Percentiles rank a stretch among this genome's conserved stretches.
phyloP scores from a whole-genome alignment of 1,284 basidiomycete genomes.

The Butyriboletus appendiculatus region DNA sequence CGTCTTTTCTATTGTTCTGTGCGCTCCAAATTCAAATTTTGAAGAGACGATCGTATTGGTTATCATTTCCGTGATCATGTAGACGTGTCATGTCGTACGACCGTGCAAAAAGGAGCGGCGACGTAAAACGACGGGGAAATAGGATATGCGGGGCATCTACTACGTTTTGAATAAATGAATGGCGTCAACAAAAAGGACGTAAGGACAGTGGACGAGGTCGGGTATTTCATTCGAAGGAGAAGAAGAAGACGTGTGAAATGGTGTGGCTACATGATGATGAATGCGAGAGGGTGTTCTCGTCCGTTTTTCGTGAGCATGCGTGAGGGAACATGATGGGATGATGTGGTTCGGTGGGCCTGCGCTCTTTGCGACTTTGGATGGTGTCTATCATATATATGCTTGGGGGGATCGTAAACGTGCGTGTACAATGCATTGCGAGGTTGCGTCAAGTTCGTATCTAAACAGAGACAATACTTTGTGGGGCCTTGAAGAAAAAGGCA shows the following conservation, averaged over 20 bases:
- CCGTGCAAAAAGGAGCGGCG: background rate
- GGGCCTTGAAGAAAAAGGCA: conserved; percentile 9
- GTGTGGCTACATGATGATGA: conserved; percentile 16
- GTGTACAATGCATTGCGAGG: conserved; percentile 30
- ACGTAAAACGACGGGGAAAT: background rate
- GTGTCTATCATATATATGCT: conserved; percentile 31
- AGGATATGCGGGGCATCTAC: too few species aligned
- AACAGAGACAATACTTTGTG: background rate
- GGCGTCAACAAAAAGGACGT: conserved; percentile 8
- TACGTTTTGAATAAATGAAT: background rate
- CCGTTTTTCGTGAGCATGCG: conserved; percentile 21
- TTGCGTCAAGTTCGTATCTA: conserved; percentile 30
- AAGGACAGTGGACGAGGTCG: conserved; percentile 23
- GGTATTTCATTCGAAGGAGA: conserved; percentile 18
- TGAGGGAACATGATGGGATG: conserved; percentile 10
- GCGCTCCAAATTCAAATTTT: too few species aligned
- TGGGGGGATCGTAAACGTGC: conserved; percentile 21
- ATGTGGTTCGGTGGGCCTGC: conserved; percentile 12
- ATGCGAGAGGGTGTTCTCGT: conserved; percentile 3
- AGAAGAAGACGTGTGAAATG: background rate
- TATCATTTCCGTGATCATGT: background rate
- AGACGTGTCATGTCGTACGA: background rate
- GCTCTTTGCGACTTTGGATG: conserved; percentile 13
- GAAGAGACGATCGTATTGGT: background rate
- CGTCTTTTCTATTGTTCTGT: too few species aligned